These are phyloP conservation scores for Phytophthora fragariaefolia DNA, from an alignment of 352 stramenopile genomes.

Conservation along the genomic window DNA sequence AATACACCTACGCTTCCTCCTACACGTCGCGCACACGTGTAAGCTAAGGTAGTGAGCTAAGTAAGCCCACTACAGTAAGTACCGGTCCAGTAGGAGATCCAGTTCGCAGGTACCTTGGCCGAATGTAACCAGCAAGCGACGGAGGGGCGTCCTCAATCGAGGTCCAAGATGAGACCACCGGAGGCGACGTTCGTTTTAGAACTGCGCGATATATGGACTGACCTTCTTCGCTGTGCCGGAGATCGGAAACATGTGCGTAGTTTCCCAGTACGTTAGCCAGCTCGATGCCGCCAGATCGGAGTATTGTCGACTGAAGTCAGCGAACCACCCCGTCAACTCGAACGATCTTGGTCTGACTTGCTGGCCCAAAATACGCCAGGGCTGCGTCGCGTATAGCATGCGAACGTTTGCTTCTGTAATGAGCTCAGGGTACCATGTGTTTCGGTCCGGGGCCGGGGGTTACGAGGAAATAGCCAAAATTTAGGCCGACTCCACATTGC, in stretches of 20 bases:
- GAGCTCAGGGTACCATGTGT: neutral
- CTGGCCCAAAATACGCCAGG: neutral
- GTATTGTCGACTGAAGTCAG: neutral
- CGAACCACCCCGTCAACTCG: neutral
- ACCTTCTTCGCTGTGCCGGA: neutral
- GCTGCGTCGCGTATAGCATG: neutral
- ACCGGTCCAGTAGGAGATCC: neutral
- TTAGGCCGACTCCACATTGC: neutral
- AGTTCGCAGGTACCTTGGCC: neutral
- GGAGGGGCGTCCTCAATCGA: neutral
- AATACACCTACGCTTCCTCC: too few relatives aligned
- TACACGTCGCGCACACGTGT: too few relatives aligned
- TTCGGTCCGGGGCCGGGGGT: neutral
- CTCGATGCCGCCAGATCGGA: neutral
- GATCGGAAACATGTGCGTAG: neutral
- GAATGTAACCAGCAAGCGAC: neutral
- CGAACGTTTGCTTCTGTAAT: neutral
- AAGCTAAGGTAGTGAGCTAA: too few relatives aligned
- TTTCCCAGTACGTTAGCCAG: neutral
- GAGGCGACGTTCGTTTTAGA: neutral
- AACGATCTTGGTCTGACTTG: neutral
- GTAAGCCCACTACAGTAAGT: too few relatives aligned
- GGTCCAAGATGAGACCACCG: neutral
- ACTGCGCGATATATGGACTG: neutral
- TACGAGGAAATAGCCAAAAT: neutral